A percentile compares a stretch with the other conserved stretches of the same genome.
Evolutionary conservation across 495 filamentous ascomycete genomes (phyloP).

Genomic region (Hypoxylon fragiforme): DNA sequence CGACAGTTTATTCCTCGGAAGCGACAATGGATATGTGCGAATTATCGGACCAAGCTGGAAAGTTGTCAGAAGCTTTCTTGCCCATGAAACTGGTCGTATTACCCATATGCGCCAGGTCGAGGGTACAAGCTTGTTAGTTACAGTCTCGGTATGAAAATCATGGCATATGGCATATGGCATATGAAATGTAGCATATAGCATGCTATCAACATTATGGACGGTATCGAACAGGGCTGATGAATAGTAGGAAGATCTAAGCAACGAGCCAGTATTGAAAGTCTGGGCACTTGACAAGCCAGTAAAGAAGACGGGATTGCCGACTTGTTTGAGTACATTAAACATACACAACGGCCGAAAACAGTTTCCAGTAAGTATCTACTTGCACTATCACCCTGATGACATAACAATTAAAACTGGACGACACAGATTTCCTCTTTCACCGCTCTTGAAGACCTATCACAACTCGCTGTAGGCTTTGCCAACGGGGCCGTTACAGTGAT

Average conservation of each 20-base stretch:
- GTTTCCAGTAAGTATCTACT: conserved; percentile 69
- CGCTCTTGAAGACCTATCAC: conserved; percentile 80
- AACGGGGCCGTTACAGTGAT: conserved; percentile 94
- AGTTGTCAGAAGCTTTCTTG: conserved; percentile 80
- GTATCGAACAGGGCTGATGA: conserved; percentile 14
- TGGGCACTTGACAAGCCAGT: conserved; percentile 95
- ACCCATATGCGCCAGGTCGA: conserved; percentile 96
- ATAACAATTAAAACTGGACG: conserved; percentile 8
- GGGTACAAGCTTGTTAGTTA: conserved; percentile 82
- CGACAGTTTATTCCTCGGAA: conserved; percentile 87
- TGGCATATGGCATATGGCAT: not conserved
- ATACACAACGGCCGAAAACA: conserved; percentile 91
- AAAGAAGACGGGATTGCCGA: conserved; percentile 87
- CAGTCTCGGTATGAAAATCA: conserved; percentile 62
- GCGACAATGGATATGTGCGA: conserved; percentile 78
- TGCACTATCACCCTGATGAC: not conserved
- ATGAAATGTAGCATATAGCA: not conserved
- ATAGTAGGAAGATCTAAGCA: conserved; percentile 72
- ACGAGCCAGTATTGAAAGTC: conserved; percentile 87
- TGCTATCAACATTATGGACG: no score
- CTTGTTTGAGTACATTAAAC: conserved; percentile 78
- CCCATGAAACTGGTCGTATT: conserved; percentile 75
- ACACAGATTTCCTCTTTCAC: conserved; percentile 87
- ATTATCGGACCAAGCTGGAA: conserved; percentile 88
- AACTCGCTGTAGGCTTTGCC: conserved; percentile 92